Evolutionary conservation across 192 early-diverging fungal genomes (phyloP).

Genomic region (Endogone sp.): DNA sequence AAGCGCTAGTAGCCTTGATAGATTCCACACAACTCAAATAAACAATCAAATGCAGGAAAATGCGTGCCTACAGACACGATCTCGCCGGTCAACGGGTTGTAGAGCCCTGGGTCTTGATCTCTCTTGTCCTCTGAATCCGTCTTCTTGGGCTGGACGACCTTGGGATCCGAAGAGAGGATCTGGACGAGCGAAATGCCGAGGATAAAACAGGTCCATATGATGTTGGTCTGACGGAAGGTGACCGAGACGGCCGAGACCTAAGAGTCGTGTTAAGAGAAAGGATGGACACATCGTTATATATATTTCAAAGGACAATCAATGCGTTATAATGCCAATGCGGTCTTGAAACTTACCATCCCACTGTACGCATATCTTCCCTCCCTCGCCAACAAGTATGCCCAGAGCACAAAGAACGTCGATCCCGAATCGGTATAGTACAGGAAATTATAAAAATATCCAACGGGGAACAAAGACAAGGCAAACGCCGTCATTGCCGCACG

Average conservation of each 20-base stretch:
- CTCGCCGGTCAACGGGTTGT: constrained; percentile 15
- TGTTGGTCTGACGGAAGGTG: constrained; percentile 90
- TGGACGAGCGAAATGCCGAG: constrained; percentile 41
- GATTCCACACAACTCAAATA: too few species aligned
- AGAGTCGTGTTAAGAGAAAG: constrained; percentile 7
- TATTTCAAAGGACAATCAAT: too few species aligned
- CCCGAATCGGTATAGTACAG: constrained; percentile 93
- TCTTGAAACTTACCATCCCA: constrained; percentile 45
- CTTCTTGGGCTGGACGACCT: not conserved
- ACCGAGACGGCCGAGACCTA: constrained; percentile 40
- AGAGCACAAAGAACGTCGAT: constrained; percentile 76
- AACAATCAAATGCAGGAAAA: not conserved
- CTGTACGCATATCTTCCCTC: constrained; percentile 41
- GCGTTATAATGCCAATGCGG: too few species aligned
- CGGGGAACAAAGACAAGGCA: constrained; percentile 65
- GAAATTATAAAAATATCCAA: constrained; percentile 80
- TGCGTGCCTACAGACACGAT: not conserved
- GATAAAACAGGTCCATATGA: constrained; percentile 80
- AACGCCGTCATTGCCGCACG: constrained; percentile 28
- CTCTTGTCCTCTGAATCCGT: constrained; percentile 4
- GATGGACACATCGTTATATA: constrained; percentile 1
- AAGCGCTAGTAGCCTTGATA: too few species aligned
- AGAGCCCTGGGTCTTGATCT: not conserved
- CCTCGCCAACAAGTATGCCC: constrained; percentile 55
- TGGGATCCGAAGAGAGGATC: not conserved